Conservation (phyloP, 306 rosid genomes). For the Cucumis hystrix region DNA sequence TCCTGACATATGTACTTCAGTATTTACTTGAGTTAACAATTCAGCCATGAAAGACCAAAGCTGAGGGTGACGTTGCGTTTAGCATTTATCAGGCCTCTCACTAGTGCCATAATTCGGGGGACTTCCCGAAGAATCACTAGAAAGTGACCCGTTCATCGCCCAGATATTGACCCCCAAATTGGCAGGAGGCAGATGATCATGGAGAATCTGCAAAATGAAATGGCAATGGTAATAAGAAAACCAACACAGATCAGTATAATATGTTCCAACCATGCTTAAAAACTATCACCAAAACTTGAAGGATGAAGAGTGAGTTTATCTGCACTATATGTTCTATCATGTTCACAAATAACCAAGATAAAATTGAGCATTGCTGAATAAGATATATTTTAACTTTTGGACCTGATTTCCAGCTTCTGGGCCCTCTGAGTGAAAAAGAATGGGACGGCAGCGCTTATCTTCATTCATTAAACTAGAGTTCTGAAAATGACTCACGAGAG, state of each 20-base stretch:
- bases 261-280: background rate
- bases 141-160: constrained; percentile 62
- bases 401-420: constrained; percentile 65
- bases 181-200: constrained; percentile 26
- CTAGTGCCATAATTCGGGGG: constrained; percentile 38
- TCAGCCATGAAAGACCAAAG: background rate
- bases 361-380: background rate
- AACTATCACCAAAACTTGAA: background rate
- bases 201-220: constrained; percentile 42
- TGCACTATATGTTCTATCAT: background rate
- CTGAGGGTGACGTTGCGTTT: background rate
- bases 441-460: constrained; percentile 92
- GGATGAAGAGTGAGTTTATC: background rate
- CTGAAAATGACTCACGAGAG: constrained; percentile 86
- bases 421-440: constrained; percentile 82
- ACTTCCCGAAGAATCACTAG: constrained; percentile 55
- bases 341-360: background rate
- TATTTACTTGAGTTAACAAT: background rate
- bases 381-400: constrained; percentile 1
- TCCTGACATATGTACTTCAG: constrained; percentile 1
- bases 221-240: background rate
- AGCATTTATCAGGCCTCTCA: constrained; percentile 28
- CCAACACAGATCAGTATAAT: constrained; percentile 7
- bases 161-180: constrained; percentile 66
- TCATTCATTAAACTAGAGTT: constrained; percentile 89